Evolutionary conservation across 2,329 filamentous ascomycete genomes (phyloP).

Genomic region (Aspergillus caelatus): DNA sequence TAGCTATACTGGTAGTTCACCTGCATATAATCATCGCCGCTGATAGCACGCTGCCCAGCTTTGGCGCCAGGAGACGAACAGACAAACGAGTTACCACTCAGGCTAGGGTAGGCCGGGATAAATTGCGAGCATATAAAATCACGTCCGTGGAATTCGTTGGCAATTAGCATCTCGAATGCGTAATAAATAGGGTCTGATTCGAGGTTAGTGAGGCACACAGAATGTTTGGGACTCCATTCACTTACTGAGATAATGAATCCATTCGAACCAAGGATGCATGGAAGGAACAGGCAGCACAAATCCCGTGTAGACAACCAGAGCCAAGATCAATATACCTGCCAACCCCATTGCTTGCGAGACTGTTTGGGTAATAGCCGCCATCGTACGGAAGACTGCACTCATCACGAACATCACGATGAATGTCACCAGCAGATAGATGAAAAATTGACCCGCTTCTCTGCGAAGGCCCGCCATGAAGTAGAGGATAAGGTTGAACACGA

Average conservation of each 20-base stretch:
- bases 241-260: slow-evolving; percentile 72
- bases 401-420: slow-evolving; percentile 74
- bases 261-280: slow-evolving; percentile 78
- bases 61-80: slow-evolving; percentile 62
- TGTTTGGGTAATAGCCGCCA: slow-evolving; percentile 73
- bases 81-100: slow-evolving; percentile 47
- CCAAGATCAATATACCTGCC: slow-evolving; percentile 51
- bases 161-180: slow-evolving; percentile 77
- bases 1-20: slow-evolving; percentile 60
- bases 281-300: slow-evolving; percentile 50
- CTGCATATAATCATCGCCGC: slow-evolving; percentile 61
- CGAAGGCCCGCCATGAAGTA: slow-evolving; percentile 86
- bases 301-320: slow-evolving; percentile 52
- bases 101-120: slow-evolving; percentile 49
- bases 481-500: slow-evolving; percentile 75
- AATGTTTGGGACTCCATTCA: neutral
- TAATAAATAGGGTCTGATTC: slow-evolving; percentile 71
- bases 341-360: slow-evolving; percentile 59
- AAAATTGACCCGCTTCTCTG: slow-evolving; percentile 74
- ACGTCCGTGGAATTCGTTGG: slow-evolving; percentile 76
- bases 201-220: neutral
- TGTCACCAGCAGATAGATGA: slow-evolving; percentile 79
- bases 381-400: slow-evolving; percentile 82
- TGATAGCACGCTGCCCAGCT: slow-evolving; percentile 56
- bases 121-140: slow-evolving; percentile 57